Evolutionary conservation across 768 basidiomycete species (phyloP).

Genomic region (Lactifluus pinguis): DNA sequence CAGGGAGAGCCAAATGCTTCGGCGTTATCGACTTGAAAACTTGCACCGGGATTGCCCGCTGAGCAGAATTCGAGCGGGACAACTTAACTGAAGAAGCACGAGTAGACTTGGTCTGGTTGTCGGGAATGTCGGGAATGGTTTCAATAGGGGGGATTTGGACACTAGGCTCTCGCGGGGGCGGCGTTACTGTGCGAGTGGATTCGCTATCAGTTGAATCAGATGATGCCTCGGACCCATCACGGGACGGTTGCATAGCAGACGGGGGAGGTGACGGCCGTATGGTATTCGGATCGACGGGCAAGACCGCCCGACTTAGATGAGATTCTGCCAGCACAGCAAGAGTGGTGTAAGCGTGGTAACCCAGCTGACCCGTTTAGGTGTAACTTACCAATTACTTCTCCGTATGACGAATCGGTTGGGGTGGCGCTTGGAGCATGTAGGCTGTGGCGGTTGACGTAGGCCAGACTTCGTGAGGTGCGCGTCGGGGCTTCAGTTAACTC

Average conservation of each 20-base stretch:
- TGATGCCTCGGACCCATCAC: neutral
- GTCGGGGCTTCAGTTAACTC: slow-evolving; percentile 3
- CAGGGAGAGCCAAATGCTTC: neutral
- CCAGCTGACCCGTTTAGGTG: neutral
- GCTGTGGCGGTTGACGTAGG: neutral
- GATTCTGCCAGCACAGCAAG: slow-evolving; percentile 14
- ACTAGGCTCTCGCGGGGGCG: slow-evolving; percentile 31
- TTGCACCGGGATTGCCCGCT: slow-evolving; percentile 14
- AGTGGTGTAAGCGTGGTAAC: neutral
- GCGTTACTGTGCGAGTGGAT: slow-evolving; percentile 31
- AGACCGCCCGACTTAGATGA: slow-evolving; percentile 7
- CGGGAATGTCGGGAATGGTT: slow-evolving; percentile 48
- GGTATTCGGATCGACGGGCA: slow-evolving; percentile 40
- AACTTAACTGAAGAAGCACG: slow-evolving; percentile 1
- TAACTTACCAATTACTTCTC: slow-evolving; percentile 47
- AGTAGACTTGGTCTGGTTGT: slow-evolving; percentile 39
- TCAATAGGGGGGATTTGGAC: slow-evolving; percentile 30
- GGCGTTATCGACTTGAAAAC: slow-evolving; percentile 9
- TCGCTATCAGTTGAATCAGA: slow-evolving; percentile 24
- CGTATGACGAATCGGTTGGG: slow-evolving; percentile 50
- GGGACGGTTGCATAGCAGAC: slow-evolving; percentile 43
- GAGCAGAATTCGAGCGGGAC: neutral
- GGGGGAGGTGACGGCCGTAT: slow-evolving; percentile 58
- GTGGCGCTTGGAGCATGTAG: slow-evolving; percentile 1
- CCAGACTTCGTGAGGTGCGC: slow-evolving; percentile 8